Conservation (phyloP, 2,329 filamentous ascomycete genomes). For the Ascosphaera acerosa region DNA sequence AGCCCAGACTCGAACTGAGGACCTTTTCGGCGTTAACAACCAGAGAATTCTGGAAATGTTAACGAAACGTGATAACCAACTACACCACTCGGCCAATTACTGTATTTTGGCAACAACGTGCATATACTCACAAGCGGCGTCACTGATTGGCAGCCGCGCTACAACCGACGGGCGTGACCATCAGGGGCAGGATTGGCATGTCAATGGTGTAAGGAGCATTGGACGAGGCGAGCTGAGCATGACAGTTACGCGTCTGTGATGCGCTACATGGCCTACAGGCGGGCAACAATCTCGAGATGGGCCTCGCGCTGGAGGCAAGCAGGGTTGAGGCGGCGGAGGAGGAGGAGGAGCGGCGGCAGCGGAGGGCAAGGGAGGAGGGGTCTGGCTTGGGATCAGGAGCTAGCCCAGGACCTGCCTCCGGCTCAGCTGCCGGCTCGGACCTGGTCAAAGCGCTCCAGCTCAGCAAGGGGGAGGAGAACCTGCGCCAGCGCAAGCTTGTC, state of each 20-base stretch:
- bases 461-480: too few species aligned
- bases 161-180: slow-evolving; percentile 3
- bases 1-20: slow-evolving; percentile 2
- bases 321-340: slow-evolving; percentile 1
- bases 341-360: slow-evolving; percentile 6
- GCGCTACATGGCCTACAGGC: too few species aligned
- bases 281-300: too few species aligned
- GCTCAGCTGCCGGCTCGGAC: too few species aligned
- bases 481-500: too few species aligned
- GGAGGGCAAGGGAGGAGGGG: slow-evolving; percentile 9
- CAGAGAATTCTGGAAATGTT: slow-evolving; percentile 1
- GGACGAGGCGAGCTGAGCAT: slow-evolving; percentile 1
- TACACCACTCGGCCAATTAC: slow-evolving; percentile 1
- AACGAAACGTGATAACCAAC: slow-evolving; percentile 2
- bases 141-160: too few species aligned
- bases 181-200: slow-evolving; percentile 3
- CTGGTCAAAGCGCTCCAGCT: too few species aligned
- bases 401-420: too few species aligned
- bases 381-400: too few species aligned
- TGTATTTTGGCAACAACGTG: too few species aligned
- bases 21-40: slow-evolving; percentile 2
- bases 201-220: slow-evolving; percentile 1
- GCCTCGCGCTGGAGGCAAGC: neutral
- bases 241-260: too few species aligned
- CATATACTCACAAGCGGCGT: too few species aligned